Percentiles rank a stretch among this genome's conserved stretches.
phyloP scores from a whole-genome alignment of 345 rosid species.

The Gossypium ekmanianum region DNA sequence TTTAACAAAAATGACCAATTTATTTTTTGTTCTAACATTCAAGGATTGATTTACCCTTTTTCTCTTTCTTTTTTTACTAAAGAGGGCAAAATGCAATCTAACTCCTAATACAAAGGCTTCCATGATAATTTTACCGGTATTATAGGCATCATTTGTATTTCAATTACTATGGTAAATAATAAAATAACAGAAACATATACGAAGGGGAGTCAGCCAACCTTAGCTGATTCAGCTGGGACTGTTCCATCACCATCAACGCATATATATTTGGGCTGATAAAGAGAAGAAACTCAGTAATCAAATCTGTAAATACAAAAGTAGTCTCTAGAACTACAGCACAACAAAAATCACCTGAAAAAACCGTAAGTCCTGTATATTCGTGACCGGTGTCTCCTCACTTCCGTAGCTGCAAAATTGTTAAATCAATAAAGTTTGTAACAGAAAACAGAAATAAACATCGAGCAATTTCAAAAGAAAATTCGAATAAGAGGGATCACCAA shows the following conservation, averaged over 20 bases:
- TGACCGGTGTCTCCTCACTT: constrained; percentile 63
- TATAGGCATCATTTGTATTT: background rate
- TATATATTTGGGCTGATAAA: constrained; percentile 68
- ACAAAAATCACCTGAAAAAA: constrained; percentile 54
- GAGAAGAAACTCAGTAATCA: constrained; percentile 10
- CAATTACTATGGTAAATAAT: background rate
- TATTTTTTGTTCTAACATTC: no score
- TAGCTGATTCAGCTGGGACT: constrained; percentile 86
- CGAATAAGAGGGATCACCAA: constrained; percentile 49
- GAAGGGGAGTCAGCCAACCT: constrained; percentile 42
- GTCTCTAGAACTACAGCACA: background rate
- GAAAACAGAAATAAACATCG: constrained; percentile 5
- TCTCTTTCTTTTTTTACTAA: no score
- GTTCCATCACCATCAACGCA: constrained; percentile 96
- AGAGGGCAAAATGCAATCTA: no score
- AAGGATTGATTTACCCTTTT: no score
- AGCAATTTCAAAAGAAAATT: background rate
- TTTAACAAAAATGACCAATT: no score
- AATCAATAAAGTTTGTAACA: background rate
- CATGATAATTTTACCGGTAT: background rate
- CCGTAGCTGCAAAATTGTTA: constrained; percentile 65
- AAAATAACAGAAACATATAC: background rate
- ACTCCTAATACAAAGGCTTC: no score
- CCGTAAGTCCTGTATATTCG: constrained; percentile 48
- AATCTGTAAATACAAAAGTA: background rate